Percentiles rank a stretch among this genome's conserved stretches.
Conservation (phyloP, 164 flowering plant species). For the Amborella trichopoda region DNA sequence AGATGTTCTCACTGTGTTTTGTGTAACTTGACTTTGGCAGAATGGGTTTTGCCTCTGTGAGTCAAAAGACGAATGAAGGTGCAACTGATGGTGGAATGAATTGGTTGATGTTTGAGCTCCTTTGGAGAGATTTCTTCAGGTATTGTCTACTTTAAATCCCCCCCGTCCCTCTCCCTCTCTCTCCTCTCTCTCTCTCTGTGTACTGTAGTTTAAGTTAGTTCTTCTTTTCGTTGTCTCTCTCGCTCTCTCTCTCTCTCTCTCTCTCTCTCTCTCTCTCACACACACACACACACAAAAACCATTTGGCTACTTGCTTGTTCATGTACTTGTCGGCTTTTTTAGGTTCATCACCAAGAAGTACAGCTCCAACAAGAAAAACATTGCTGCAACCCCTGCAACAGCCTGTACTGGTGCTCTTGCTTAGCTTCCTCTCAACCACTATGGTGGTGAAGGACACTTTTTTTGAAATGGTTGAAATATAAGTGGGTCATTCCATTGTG, state of each 20-base stretch:
- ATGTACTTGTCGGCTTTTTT: constrained; percentile 6
- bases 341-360: constrained; percentile 92
- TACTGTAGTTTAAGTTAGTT: not conserved
- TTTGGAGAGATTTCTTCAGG: constrained; percentile 99
- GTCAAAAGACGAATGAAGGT: constrained; percentile 33
- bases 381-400: constrained; percentile 51
- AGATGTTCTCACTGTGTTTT: too few species aligned
- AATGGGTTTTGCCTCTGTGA: constrained; percentile 35
- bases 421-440: too few species aligned
- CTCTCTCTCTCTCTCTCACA: too few species aligned
- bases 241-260: too few species aligned
- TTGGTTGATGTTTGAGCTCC: constrained; percentile 84
- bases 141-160: constrained; percentile 4
- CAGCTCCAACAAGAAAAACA: constrained; percentile 48
- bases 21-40: constrained; percentile 23
- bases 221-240: too few species aligned
- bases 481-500: too few species aligned
- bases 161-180: not conserved
- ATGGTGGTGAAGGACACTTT: too few species aligned
- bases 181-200: not conserved
- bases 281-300: too few species aligned
- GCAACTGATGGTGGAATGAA: constrained; percentile 44
- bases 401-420: constrained; percentile 50
- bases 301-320: not conserved
- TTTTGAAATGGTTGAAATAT: too few species aligned